These are phyloP conservation scores for Malania oleifera DNA, from an alignment of 164 flowering plant species.

Conservation along the genomic window DNA sequence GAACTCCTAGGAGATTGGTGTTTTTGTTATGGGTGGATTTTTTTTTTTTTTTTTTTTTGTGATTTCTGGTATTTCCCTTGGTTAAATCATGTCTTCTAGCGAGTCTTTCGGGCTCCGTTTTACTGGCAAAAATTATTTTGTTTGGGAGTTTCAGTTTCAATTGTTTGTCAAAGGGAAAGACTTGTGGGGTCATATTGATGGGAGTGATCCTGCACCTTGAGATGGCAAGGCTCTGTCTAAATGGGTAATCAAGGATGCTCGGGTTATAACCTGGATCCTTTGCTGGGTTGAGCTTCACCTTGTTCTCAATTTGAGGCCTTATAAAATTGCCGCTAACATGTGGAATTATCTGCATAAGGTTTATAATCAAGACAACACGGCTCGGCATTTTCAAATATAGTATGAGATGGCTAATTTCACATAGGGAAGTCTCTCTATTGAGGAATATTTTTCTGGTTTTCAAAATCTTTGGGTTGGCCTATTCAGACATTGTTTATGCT, in stretches of 20 bases:
- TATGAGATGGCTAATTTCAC: conserved; percentile 6
- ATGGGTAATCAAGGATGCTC: not conserved
- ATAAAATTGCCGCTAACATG: not conserved
- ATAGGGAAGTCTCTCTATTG: not conserved
- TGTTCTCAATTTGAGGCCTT: conserved; percentile 1
- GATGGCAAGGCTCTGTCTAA: not conserved
- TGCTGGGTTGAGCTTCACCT: not conserved
- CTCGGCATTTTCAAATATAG: not conserved
- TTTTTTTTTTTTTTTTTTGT: too few species aligned
- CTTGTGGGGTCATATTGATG: conserved; percentile 5
- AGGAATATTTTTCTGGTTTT: conserved; percentile 6
- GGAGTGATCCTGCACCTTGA: not conserved
- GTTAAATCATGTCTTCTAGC: not conserved
- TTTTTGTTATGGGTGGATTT: too few species aligned
- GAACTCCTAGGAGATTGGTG: too few species aligned
- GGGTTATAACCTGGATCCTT: not conserved
- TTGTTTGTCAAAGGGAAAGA: not conserved
- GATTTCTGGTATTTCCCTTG: too few species aligned
- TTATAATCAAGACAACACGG: not conserved
- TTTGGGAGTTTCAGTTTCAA: not conserved
- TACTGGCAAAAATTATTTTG: not conserved
- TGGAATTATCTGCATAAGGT: not conserved
- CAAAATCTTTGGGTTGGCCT: conserved; percentile 1
- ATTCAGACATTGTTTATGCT: not conserved
- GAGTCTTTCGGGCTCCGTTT: not conserved